These are phyloP conservation scores for Chenopodium formosanum DNA, from an alignment of 148 eudicot species.

Conservation along the genomic window DNA sequence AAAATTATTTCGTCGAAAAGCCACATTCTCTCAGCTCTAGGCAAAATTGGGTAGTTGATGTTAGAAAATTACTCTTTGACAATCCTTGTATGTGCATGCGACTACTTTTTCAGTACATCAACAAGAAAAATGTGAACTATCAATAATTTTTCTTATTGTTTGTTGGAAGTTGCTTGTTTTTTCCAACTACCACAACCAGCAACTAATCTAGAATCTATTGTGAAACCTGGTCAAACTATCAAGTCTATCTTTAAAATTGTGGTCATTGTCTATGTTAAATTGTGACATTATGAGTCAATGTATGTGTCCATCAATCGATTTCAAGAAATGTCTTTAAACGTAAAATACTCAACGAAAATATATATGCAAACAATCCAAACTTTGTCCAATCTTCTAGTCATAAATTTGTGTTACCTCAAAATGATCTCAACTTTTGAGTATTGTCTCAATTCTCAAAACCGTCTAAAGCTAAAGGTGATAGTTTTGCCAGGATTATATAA, in stretches of 20 bases:
- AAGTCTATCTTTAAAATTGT: neutral
- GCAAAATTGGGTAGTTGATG: too few relatives aligned
- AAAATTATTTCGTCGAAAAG: neutral
- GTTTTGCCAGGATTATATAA: neutral
- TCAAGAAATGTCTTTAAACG: too few relatives aligned
- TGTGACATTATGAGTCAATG: neutral
- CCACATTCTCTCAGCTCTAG: neutral
- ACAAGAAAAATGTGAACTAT: neutral
- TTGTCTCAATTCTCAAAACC: neutral
- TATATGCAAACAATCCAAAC: too few relatives aligned
- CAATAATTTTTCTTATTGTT: neutral
- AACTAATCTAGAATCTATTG: neutral
- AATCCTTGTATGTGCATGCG: neutral
- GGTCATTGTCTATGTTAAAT: neutral
- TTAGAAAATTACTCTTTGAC: too few relatives aligned
- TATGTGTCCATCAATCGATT: too few relatives aligned
- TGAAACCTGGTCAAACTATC: neutral
- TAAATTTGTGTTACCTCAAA: neutral
- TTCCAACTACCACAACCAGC: neutral
- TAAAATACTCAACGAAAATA: too few relatives aligned
- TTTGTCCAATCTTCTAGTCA: neutral
- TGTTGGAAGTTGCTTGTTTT: neutral
- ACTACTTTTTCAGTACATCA: neutral
- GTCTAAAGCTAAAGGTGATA: neutral
- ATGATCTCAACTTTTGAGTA: neutral